phyloP scores from a whole-genome alignment of 352 stramenopile genomes.

The Pythium volutum region DNA sequence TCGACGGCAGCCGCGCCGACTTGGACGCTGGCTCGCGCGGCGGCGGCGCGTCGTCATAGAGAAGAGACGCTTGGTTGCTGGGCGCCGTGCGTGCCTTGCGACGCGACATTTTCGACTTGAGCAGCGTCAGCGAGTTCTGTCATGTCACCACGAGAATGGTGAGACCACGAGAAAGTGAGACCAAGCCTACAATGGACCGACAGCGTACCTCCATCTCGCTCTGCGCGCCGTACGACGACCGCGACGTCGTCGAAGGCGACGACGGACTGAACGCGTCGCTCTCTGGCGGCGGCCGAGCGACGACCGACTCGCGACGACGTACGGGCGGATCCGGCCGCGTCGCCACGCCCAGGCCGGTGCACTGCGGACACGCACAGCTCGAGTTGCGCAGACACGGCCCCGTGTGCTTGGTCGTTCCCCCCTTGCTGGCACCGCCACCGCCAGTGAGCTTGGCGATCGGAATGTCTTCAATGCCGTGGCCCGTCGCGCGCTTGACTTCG shows the following conservation, averaged over 20 bases:
- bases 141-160: background rate
- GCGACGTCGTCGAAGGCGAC: constrained; percentile 30
- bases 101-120: constrained; percentile 82
- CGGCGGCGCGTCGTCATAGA: constrained; percentile 58
- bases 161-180: background rate
- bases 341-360: constrained; percentile 19
- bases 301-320: constrained; percentile 36
- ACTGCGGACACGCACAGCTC: constrained; percentile 68
- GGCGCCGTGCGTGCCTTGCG: constrained; percentile 67
- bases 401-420: constrained; percentile 32
- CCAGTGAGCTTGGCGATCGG: constrained; percentile 44
- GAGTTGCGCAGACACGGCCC: constrained; percentile 68
- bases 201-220: constrained; percentile 56
- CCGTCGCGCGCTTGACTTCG: constrained; percentile 78
- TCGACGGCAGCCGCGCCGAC: constrained; percentile 17
- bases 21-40: constrained; percentile 28
- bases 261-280: constrained; percentile 28
- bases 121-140: constrained; percentile 65
- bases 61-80: constrained; percentile 62
- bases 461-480: constrained; percentile 61
- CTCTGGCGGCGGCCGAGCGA: constrained; percentile 9
- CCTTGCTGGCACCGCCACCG: constrained; percentile 6
- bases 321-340: constrained; percentile 28
- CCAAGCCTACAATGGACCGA: background rate
- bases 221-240: constrained; percentile 16